Conservation (phyloP, 768 basidiomycete species). For the Leucosporidium yakuticum region DNA sequence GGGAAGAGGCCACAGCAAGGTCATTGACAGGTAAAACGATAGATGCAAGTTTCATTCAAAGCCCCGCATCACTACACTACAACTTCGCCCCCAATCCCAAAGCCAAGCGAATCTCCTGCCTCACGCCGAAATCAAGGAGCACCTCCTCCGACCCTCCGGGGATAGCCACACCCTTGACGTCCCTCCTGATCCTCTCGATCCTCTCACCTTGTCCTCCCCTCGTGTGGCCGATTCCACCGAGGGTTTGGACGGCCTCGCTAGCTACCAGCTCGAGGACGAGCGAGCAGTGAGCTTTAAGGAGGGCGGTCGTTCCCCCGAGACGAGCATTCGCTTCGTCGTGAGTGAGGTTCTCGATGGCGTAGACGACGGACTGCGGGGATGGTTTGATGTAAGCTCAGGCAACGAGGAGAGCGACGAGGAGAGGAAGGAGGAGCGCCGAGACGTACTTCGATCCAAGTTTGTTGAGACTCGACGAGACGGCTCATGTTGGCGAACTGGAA, state of each 20-base stretch:
- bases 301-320: conserved; percentile 36
- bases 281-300: conserved; percentile 34
- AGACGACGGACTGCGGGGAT: conserved; percentile 24
- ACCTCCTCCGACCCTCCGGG: conserved; percentile 33
- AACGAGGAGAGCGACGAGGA: too few species aligned
- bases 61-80: too few species aligned
- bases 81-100: conserved; percentile 34
- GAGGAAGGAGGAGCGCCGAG: too few species aligned
- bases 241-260: conserved; percentile 35
- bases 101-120: conserved; percentile 19
- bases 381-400: background rate
- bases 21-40: too few species aligned
- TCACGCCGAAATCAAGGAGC: conserved; percentile 34
- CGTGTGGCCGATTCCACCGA: conserved; percentile 37
- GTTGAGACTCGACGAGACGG: conserved; percentile 31
- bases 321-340: conserved; percentile 24
- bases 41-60: too few species aligned
- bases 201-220: conserved; percentile 28
- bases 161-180: conserved; percentile 33
- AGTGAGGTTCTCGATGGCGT: conserved; percentile 24
- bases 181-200: conserved; percentile 33
- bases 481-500: conserved; percentile 36
- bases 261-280: conserved; percentile 32
- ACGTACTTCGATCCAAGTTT: conserved; percentile 37
- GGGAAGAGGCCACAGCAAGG: too few species aligned